Evolutionary conservation across 768 basidiomycete species (phyloP).

Genomic region (Brasilioporus rufonigricans): DNA sequence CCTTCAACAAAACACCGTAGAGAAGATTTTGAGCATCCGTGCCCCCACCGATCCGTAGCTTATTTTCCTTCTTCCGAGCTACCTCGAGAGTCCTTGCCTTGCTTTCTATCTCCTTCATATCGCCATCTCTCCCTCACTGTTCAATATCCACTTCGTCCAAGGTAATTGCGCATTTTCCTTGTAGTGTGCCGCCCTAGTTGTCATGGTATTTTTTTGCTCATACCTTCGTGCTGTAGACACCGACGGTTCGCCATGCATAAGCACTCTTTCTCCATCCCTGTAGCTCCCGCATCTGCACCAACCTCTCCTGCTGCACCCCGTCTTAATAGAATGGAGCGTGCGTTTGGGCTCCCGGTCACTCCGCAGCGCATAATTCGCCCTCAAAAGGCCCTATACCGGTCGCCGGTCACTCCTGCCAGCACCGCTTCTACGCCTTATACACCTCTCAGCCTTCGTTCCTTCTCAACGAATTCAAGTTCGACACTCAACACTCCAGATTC

Average conservation of each 20-base stretch:
- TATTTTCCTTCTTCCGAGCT: slow-evolving; percentile 17
- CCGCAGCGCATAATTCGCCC: slow-evolving; percentile 58
- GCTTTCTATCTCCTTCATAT: slow-evolving; percentile 28
- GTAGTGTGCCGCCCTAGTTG: neutral
- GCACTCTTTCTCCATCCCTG: slow-evolving; percentile 29
- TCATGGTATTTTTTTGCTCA: slow-evolving; percentile 8
- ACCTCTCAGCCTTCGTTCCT: slow-evolving; percentile 65
- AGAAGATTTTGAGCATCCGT: slow-evolving; percentile 4
- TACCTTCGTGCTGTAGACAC: slow-evolving; percentile 7
- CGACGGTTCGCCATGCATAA: slow-evolving; percentile 28
- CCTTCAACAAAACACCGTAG: slow-evolving; percentile 13
- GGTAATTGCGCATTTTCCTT: slow-evolving; percentile 16
- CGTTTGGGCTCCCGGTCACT: slow-evolving; percentile 49
- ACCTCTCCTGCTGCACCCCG: slow-evolving; percentile 42
- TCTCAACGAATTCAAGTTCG: slow-evolving; percentile 48
- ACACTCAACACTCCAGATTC: slow-evolving; percentile 58
- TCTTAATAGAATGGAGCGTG: slow-evolving; percentile 30
- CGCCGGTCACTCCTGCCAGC: slow-evolving; percentile 60
- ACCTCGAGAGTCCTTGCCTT: slow-evolving; percentile 18
- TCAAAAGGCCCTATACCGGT: slow-evolving; percentile 45
- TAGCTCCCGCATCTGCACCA: slow-evolving; percentile 42
- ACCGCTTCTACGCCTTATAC: slow-evolving; percentile 58
- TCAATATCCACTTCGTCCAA: slow-evolving; percentile 16
- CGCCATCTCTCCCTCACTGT: slow-evolving; percentile 16
- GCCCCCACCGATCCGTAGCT: slow-evolving; percentile 15